Percentiles rank a stretch among this genome's conserved stretches.
phyloP scores from a whole-genome alignment of 768 basidiomycete genomes.

The Termitomyces sp. region DNA sequence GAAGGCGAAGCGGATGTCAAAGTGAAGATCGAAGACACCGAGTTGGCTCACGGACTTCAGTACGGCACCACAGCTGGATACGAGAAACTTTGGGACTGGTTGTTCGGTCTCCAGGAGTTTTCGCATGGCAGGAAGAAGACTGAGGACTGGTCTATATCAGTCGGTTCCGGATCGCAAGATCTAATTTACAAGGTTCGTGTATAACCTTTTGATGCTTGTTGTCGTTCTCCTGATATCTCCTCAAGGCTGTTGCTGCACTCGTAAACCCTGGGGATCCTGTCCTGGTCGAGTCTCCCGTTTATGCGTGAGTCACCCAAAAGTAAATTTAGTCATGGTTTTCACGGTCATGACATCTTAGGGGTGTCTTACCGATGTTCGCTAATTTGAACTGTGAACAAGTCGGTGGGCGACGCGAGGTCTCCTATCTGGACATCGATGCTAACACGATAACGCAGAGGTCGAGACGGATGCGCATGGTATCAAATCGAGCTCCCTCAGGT shows the following conservation, averaged over 20 bases:
- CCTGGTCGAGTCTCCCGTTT: conserved; percentile 77
- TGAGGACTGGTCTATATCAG: conserved; percentile 69
- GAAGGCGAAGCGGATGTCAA: conserved; percentile 32
- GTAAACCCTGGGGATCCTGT: conserved; percentile 74
- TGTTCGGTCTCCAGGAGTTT: conserved; percentile 63
- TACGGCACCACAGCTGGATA: conserved; percentile 72
- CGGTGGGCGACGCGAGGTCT: conserved; percentile 30
- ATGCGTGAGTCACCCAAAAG: conserved; percentile 41
- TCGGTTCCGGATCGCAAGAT: conserved; percentile 89
- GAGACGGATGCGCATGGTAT: conserved; percentile 69
- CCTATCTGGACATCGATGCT: background rate
- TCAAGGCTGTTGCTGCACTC: conserved; percentile 61
- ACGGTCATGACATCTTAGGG: conserved; percentile 28
- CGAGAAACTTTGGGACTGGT: conserved; percentile 59
- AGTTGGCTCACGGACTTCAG: conserved; percentile 68
- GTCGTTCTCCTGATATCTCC: background rate
- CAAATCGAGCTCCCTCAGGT: conserved; percentile 45
- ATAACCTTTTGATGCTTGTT: background rate
- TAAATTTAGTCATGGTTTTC: conserved; percentile 5
- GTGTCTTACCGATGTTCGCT: conserved; percentile 56
- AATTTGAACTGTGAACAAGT: conserved; percentile 47
- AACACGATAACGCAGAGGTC: conserved; percentile 41
- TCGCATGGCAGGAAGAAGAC: conserved; percentile 58
- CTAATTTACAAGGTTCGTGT: conserved; percentile 59
- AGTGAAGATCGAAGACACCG: conserved; percentile 42